Conservation (phyloP, 768 basidiomycete species). For the Nidularia pulvinata region DNA sequence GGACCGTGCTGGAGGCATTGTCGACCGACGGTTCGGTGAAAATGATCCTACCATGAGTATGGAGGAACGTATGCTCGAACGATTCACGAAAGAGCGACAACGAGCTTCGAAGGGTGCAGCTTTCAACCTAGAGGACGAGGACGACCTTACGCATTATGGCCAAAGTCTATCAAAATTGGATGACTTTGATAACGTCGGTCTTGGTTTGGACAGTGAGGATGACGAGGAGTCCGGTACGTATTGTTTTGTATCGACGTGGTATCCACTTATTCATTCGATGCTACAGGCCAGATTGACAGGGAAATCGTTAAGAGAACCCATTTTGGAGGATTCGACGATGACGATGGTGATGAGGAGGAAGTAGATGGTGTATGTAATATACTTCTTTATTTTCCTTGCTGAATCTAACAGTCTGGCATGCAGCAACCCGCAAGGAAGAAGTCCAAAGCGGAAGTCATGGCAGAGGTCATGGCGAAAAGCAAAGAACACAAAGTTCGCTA, state of each 20-base stretch:
- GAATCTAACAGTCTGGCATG: no score
- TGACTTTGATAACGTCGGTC: conserved; percentile 76
- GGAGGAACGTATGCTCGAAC: conserved; percentile 96
- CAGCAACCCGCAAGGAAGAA: conserved; percentile 80
- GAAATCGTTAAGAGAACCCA: conserved; percentile 77
- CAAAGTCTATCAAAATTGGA: conserved; percentile 85
- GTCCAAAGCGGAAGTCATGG: conserved; percentile 96
- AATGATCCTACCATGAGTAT: conserved; percentile 89
- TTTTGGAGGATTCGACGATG: conserved; percentile 87
- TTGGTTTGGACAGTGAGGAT: conserved; percentile 59
- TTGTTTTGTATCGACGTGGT: no score
- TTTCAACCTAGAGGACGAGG: conserved; percentile 93
- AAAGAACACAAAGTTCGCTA: conserved; percentile 84
- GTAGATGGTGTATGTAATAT: conserved; percentile 32
- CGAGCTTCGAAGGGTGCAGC: conserved; percentile 69
- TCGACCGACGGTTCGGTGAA: conserved; percentile 97
- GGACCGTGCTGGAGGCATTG: conserved; percentile 82
- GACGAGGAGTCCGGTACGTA: conserved; percentile 48
- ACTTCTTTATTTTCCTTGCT: neutral
- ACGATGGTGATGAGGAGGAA: conserved; percentile 52
- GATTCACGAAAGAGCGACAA: conserved; percentile 92
- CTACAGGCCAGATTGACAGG: conserved; percentile 13
- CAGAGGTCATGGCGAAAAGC: conserved; percentile 96
- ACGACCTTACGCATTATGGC: conserved; percentile 90
- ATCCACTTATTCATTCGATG: neutral